Evolutionary conservation across 2,329 filamentous ascomycete genomes (phyloP).

Genomic region (Pestalotiopsis sp.): DNA sequence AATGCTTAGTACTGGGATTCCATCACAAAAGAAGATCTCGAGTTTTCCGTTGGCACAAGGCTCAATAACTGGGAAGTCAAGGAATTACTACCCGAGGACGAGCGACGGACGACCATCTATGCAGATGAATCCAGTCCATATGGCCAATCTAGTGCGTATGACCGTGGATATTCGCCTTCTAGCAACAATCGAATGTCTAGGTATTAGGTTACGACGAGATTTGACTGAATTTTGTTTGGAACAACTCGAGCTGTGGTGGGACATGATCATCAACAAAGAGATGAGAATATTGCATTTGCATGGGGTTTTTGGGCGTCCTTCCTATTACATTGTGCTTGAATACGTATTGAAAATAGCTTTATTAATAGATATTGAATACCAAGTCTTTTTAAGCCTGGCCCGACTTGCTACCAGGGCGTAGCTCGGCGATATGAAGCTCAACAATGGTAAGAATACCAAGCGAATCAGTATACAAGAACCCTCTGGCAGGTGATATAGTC

Average conservation of each 20-base stretch:
- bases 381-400: background rate
- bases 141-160: constrained; percentile 47
- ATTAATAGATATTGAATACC: background rate
- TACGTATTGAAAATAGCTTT: constrained; percentile 3
- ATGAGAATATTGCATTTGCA: constrained; percentile 5
- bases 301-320: constrained; percentile 4
- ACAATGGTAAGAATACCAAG: background rate
- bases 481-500: background rate
- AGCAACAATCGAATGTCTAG: constrained; percentile 30
- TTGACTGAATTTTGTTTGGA: background rate
- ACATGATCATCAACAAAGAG: background rate
- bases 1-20: constrained; percentile 89
- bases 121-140: constrained; percentile 63
- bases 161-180: constrained; percentile 51
- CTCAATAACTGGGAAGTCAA: constrained; percentile 99
- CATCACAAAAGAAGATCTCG: constrained; percentile 96
- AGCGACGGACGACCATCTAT: constrained; percentile 74
- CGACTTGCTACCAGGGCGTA: background rate
- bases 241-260: background rate
- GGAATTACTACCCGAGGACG: constrained; percentile 81
- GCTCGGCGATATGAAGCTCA: background rate
- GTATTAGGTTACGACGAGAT: constrained; percentile 27
- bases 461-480: background rate
- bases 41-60: constrained; percentile 94
- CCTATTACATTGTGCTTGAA: background rate